phyloP scores from a whole-genome alignment of 305 asterid species.

The Withania somnifera region DNA sequence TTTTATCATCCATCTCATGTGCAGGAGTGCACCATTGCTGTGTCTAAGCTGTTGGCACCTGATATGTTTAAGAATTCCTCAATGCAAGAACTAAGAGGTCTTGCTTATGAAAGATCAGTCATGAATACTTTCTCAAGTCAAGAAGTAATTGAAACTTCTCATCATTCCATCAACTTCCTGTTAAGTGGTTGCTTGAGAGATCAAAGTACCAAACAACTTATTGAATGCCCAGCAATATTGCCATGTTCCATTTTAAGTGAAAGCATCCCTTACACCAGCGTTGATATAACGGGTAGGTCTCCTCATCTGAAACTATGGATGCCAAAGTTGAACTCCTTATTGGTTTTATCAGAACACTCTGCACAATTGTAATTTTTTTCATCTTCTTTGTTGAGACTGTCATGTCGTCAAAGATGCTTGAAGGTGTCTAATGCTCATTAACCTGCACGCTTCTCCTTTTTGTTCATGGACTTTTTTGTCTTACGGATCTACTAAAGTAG shows the following conservation, averaged over 20 bases:
- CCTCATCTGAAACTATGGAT: background rate
- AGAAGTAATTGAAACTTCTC: background rate
- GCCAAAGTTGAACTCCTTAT: background rate
- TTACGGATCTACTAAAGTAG: background rate
- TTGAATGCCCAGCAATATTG: background rate
- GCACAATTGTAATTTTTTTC: background rate
- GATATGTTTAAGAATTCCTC: background rate
- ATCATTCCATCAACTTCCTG: background rate
- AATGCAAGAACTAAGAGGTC: background rate
- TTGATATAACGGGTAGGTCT: background rate
- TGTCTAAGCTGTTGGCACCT: background rate
- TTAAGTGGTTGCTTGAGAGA: slow-evolving; percentile 1
- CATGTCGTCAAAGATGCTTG: background rate
- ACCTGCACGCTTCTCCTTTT: background rate
- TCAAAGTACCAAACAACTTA: background rate
- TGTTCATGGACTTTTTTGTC: background rate
- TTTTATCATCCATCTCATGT: background rate
- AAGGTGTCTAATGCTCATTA: background rate
- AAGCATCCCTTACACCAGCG: background rate
- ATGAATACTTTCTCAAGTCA: slow-evolving; percentile 1
- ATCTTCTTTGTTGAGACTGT: background rate
- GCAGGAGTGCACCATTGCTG: background rate
- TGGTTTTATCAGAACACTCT: background rate
- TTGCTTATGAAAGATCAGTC: background rate
- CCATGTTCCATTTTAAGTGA: background rate